A percentile compares a stretch with the other conserved stretches of the same genome.
Conservation (phyloP, 352 stramenopile species). For the Globisporangium middletonii region DNA sequence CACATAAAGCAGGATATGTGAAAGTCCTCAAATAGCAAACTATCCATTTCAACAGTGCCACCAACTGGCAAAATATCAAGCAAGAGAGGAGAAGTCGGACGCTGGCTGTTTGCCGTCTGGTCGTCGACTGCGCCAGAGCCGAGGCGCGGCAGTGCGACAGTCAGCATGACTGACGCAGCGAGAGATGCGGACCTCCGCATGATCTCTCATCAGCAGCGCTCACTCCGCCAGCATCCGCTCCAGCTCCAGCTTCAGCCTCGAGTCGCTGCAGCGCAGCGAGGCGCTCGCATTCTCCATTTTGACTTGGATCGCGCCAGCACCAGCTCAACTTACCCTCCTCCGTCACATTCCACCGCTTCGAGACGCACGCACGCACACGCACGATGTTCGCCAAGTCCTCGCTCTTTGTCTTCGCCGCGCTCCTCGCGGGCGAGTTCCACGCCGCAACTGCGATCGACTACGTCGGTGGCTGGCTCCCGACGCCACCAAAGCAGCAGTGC, state of each 20-base stretch:
- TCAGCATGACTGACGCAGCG: too few species aligned
- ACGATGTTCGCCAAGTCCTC: constrained; percentile 16
- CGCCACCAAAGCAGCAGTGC: constrained; percentile 42
- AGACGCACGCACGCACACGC: too few species aligned
- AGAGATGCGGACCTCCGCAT: too few species aligned
- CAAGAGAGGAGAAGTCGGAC: too few species aligned
- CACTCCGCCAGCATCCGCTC: too few species aligned
- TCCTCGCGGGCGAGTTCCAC: constrained; percentile 13
- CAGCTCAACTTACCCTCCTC: constrained; percentile 5
- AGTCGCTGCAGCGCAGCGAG: neutral
- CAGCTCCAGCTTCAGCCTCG: neutral
- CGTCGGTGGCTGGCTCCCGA: constrained; percentile 48
- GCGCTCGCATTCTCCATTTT: constrained; percentile 7
- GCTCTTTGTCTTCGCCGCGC: constrained; percentile 9
- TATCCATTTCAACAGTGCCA: too few species aligned
- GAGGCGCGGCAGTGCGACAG: too few species aligned
- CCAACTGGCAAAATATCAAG: too few species aligned
- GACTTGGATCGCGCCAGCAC: constrained; percentile 8
- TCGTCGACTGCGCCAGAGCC: too few species aligned
- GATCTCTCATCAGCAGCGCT: neutral
- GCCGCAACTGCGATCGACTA: constrained; percentile 40
- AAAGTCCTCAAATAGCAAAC: too few species aligned
- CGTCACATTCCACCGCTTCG: neutral
- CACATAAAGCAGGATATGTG: too few species aligned
- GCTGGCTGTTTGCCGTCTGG: too few species aligned